These are phyloP conservation scores for Closterium sp. DNA, from an alignment of 139 green algal genomes.

Conservation along the genomic window DNA sequence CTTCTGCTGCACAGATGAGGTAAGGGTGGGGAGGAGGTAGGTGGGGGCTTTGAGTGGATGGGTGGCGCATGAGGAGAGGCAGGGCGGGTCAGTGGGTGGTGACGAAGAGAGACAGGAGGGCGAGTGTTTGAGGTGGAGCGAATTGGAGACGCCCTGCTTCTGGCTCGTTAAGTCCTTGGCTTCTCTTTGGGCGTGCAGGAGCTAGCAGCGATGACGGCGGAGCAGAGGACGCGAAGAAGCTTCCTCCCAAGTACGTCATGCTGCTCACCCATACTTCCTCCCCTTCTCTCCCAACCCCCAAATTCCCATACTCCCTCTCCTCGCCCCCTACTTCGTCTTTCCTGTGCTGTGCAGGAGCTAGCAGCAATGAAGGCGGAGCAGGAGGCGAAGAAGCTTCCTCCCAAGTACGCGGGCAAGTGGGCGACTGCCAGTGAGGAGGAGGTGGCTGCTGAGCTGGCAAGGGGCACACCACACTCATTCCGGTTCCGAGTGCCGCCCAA, in stretches of 20 bases:
- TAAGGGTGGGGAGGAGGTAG: conserved; percentile 56
- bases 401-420: conserved; percentile 96
- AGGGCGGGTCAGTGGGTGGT: too few species aligned
- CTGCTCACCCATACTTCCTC: too few species aligned
- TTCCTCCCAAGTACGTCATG: conserved; percentile 68
- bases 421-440: conserved; percentile 76
- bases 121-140: too few species aligned
- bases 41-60: not conserved
- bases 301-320: too few species aligned
- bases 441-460: conserved; percentile 76
- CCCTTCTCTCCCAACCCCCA: too few species aligned
- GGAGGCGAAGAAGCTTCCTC: conserved; percentile 87
- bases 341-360: conserved; percentile 56
- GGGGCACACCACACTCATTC: conserved; percentile 84
- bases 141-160: too few species aligned
- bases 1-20: conserved; percentile 98
- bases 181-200: conserved; percentile 43
- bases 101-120: too few species aligned
- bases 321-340: too few species aligned
- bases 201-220: conserved; percentile 73
- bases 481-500: conserved; percentile 88
- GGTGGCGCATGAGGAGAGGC: conserved; percentile 61
- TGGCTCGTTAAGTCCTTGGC: too few species aligned
- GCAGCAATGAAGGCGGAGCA: conserved; percentile 81
- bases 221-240: conserved; percentile 89